These are phyloP conservation scores for Nigrograna mackinnonii DNA, from an alignment of 2,329 filamentous ascomycete genomes.

Conservation along the genomic window DNA sequence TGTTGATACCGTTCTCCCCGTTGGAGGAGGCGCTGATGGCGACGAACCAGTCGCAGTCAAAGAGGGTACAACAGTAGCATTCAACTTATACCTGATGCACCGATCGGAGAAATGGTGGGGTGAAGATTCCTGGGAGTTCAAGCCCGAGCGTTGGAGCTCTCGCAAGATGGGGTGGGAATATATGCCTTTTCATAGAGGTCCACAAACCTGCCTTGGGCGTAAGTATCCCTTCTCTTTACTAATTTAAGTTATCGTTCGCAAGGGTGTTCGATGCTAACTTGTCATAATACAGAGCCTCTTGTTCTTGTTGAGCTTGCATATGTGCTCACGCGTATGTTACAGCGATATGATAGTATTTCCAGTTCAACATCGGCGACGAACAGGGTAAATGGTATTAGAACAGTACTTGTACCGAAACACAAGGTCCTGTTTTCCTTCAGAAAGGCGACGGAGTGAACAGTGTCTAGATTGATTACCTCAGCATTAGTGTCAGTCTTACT, in stretches of 20 bases:
- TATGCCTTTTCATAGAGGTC: slow-evolving; percentile 18
- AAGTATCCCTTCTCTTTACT: slow-evolving; percentile 6
- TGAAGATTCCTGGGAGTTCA: slow-evolving; percentile 14
- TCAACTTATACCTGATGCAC: slow-evolving; percentile 12
- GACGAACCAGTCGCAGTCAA: slow-evolving; percentile 26
- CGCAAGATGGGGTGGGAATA: slow-evolving; percentile 15
- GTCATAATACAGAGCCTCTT: not conserved
- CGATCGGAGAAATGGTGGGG: slow-evolving; percentile 12
- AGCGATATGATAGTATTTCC: not conserved
- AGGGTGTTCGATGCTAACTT: not conserved
- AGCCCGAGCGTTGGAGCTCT: slow-evolving; percentile 12
- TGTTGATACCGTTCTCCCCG: slow-evolving; percentile 36
- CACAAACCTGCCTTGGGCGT: slow-evolving; percentile 16
- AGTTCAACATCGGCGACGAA: not conserved
- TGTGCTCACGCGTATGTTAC: not conserved
- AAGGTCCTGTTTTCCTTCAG: not conserved
- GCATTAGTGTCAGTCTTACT: too few relatives aligned
- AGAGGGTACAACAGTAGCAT: slow-evolving; percentile 3
- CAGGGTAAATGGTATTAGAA: not conserved
- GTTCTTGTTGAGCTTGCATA: not conserved
- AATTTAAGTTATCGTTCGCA: not conserved
- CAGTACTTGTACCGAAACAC: not conserved
- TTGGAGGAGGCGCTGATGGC: slow-evolving; percentile 39
- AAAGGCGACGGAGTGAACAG: too few relatives aligned
- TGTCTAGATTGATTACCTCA: too few relatives aligned